These are phyloP conservation scores for Lactarius vividus DNA, from an alignment of 768 basidiomycete genomes.

Conservation along the genomic window DNA sequence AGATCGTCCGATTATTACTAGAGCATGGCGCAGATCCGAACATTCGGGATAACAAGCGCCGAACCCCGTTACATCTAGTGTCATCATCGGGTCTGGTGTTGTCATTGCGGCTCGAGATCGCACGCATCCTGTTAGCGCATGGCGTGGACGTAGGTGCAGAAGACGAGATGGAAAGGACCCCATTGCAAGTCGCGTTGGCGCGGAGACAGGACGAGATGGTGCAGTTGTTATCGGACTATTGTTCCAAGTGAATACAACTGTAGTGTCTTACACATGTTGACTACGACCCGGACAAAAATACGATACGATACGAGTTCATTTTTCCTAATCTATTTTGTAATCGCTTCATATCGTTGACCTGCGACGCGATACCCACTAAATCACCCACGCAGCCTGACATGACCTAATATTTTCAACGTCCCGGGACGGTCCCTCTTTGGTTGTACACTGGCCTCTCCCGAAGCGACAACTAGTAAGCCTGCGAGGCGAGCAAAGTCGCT, in stretches of 20 bases:
- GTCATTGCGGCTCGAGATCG: not conserved
- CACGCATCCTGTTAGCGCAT: not conserved
- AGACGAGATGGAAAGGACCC: not conserved
- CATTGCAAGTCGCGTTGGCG: not conserved
- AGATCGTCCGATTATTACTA: not conserved
- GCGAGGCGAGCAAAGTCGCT: too few species aligned
- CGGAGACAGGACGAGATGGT: not conserved
- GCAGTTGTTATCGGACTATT: not conserved
- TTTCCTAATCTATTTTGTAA: too few species aligned
- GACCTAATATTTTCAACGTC: too few species aligned
- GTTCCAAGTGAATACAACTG: not conserved
- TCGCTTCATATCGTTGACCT: not conserved
- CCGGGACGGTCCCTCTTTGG: too few species aligned
- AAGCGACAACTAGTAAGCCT: too few species aligned
- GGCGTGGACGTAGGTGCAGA: not conserved
- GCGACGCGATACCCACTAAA: not conserved
- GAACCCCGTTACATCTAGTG: not conserved
- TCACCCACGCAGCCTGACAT: too few species aligned
- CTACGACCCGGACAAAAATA: too few species aligned
- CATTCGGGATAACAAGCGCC: not conserved
- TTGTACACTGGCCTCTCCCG: too few species aligned
- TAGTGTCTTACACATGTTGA: too few species aligned
- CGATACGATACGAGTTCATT: too few species aligned
- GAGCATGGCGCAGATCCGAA: not conserved
- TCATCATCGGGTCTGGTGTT: too few species aligned